These are phyloP conservation scores for Moesziomyces aphidis DNA, from an alignment of 1,284 basidiomycete species.

Conservation along the genomic window DNA sequence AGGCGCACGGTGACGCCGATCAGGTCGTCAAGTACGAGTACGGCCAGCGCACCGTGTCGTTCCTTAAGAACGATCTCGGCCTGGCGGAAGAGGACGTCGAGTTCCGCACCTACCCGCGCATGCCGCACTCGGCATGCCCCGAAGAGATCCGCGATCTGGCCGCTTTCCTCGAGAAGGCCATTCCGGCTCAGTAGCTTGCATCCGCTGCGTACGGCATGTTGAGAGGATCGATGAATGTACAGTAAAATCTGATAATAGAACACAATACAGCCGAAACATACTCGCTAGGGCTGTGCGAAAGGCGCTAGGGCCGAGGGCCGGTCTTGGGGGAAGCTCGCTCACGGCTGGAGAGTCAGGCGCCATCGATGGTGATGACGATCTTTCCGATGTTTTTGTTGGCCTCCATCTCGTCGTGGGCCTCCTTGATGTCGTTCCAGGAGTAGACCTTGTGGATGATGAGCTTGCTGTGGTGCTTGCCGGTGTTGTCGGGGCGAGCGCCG, in stretches of 20 bases:
- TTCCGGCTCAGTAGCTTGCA: conserved; percentile 35
- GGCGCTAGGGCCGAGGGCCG: background rate
- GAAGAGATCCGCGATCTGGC: conserved; percentile 62
- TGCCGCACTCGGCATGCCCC: conserved; percentile 65
- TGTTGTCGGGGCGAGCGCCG: conserved; percentile 8
- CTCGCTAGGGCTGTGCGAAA: too few relatives aligned
- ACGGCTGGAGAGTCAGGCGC: conserved; percentile 6
- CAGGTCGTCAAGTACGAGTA: conserved; percentile 61
- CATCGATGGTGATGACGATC: conserved; percentile 61
- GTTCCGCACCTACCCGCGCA: conserved; percentile 57
- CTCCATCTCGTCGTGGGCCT: conserved; percentile 88
- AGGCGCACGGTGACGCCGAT: conserved; percentile 63
- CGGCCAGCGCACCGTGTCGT: conserved; percentile 49
- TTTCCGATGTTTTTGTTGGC: conserved; percentile 79
- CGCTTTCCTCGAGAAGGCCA: conserved; percentile 52
- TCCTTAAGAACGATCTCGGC: conserved; percentile 53
- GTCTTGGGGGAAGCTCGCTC: background rate
- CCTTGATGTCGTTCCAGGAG: conserved; percentile 83
- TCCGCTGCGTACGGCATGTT: background rate
- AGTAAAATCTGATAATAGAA: conserved; percentile 4
- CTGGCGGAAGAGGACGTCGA: conserved; percentile 45
- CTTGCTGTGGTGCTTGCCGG: conserved; percentile 28
- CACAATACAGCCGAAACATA: background rate
- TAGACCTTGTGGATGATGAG: conserved; percentile 73
- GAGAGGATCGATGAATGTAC: background rate